A percentile compares a stretch with the other conserved stretches of the same genome.
phyloP scores from a whole-genome alignment of 2,329 filamentous ascomycete species.

The Colletotrichum sp. region DNA sequence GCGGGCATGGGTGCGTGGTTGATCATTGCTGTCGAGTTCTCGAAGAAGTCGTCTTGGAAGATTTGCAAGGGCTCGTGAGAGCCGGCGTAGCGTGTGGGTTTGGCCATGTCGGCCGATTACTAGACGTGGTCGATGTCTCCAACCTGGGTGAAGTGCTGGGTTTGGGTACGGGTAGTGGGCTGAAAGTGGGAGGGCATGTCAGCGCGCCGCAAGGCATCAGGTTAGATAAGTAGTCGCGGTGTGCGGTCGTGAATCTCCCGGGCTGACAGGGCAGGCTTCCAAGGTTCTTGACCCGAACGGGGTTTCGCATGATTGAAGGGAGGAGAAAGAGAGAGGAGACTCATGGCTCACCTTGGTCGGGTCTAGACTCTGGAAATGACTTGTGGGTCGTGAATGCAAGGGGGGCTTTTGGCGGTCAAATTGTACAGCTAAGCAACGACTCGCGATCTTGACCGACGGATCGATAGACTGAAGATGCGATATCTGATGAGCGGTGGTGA shows the following conservation, averaged over 20 bases:
- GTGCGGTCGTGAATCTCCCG: neutral
- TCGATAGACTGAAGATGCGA: neutral
- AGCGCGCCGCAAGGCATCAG: conserved; percentile 14
- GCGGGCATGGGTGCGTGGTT: conserved; percentile 63
- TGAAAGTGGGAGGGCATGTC: conserved; percentile 12
- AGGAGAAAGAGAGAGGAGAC: conserved; percentile 20
- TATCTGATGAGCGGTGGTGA: neutral
- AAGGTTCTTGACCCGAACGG: conserved; percentile 7
- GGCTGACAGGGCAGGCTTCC: conserved; percentile 1
- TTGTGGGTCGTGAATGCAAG: conserved; percentile 24
- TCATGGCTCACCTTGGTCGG: conserved; percentile 22
- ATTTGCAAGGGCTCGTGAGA: conserved; percentile 55
- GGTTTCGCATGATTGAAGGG: conserved; percentile 22
- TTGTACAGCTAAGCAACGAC: conserved; percentile 4
- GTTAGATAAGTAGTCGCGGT: conserved; percentile 20
- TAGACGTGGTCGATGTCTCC: neutral
- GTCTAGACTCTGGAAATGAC: conserved; percentile 23
- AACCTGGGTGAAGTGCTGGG: neutral
- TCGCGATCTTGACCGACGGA: neutral
- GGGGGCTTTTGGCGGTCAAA: conserved; percentile 21
- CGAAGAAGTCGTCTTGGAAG: conserved; percentile 57
- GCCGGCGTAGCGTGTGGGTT: conserved; percentile 50
- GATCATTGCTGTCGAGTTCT: conserved; percentile 51
- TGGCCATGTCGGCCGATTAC: conserved; percentile 55
- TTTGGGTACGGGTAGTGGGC: conserved; percentile 11